A percentile compares a stretch with the other conserved stretches of the same genome.
These are phyloP conservation scores for Alloascoidea hylecoeti DNA, from an alignment of 805 yeast species.

Conservation along the genomic window DNA sequence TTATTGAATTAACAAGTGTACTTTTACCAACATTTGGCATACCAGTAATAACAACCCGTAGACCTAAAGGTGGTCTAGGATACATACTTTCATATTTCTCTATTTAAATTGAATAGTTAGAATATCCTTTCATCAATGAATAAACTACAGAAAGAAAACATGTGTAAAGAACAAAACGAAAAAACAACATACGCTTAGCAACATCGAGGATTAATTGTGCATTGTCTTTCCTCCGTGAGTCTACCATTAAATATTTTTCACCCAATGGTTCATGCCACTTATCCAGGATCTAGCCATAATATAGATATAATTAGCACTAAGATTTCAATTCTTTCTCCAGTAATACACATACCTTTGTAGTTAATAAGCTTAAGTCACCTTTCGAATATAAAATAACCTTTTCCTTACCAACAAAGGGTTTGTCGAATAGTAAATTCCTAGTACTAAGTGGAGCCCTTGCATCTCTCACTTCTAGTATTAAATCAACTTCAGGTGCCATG, in stretches of 20 bases:
- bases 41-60: conserved; percentile 66
- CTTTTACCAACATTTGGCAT: conserved; percentile 99
- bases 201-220: conserved; percentile 33
- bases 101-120: neutral
- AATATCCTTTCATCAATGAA: neutral
- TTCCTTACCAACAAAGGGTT: conserved; percentile 36
- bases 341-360: conserved; percentile 15
- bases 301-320: conserved; percentile 2
- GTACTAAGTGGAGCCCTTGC: conserved; percentile 82
- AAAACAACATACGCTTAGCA: conserved; percentile 22
- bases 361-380: conserved; percentile 43
- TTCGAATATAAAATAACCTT: conserved; percentile 67
- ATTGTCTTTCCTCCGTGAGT: conserved; percentile 37
- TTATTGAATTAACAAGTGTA: conserved; percentile 62
- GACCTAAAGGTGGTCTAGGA: conserved; percentile 77
- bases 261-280: conserved; percentile 31
- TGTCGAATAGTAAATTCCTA: conserved; percentile 65
- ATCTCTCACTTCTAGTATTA: conserved; percentile 78
- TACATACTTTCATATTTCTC: conserved; percentile 23
- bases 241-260: conserved; percentile 38
- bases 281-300: conserved; percentile 16
- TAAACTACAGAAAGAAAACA: neutral
- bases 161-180: neutral
- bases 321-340: conserved; percentile 5
- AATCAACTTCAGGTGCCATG: conserved; percentile 66